Base-by-base conservation (phyloP, 2,329 filamentous ascomycete genomes). In the Chaetomiaceae sp. region DNA sequence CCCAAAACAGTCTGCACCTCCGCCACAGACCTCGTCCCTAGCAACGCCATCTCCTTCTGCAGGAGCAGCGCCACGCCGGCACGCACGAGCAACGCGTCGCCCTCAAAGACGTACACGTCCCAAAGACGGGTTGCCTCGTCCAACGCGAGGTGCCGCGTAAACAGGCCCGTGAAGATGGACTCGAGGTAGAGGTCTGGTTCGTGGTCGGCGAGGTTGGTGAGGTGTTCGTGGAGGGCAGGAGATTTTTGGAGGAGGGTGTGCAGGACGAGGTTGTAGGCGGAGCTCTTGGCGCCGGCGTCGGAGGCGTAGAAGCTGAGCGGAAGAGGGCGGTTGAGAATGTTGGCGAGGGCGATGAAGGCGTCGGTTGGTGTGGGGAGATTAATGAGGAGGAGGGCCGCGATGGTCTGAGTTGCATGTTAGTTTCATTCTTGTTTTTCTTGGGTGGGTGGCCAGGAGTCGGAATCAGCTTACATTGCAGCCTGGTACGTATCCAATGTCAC, bases 51-150 rank as follows among this genome's bases (percentile, higher is more conserved):
- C 62, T 82, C 79, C 16, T 71, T 72, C 27, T 73, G 71, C 5
- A 80, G 61, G 18, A 94, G 67, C 16, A 88, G 73, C 0, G 85
- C 89, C 0, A 90, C 84, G 0, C 81, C 86, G 1, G 86, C 86
- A 0, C 87, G 75, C 6, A 92, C 79, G 0, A 91, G 72, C 1
- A 88, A 75, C 1, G 80, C 75, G 58, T 95, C 89, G 23, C 88
- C 87, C 65, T 95, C 89, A 59, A 95, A 90, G 3, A 88, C 82
- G 60, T 89, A 90, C 0, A 92, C 81, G 58, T 95, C 89, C 87
- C 87, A 92, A 11, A 94, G 69, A 2, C 89, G 74, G 1, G 83
- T 81, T 4, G 83, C 86, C 60, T 87, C 80, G 62, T 91, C 88
- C 14, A 90, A 75, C 7, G 79, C 78, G 4, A 89, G 70, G 34